A percentile compares a stretch with the other conserved stretches of the same genome.
Evolutionary conservation across 345 rosid genomes (phyloP).

Genomic region (Zanthoxylum bungeanum): DNA sequence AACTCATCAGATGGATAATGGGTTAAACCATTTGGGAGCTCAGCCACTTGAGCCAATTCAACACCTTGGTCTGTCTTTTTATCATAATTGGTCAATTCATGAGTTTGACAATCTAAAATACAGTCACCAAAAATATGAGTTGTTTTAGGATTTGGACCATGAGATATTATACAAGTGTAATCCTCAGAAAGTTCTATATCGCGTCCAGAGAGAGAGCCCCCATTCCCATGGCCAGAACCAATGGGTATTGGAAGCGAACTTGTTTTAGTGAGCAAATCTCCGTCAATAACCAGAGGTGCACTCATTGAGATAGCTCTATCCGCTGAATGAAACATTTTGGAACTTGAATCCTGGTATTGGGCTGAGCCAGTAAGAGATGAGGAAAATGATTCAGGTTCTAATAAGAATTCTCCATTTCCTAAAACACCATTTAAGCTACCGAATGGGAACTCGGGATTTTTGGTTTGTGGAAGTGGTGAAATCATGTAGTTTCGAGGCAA

Average conservation of each 20-base stretch:
- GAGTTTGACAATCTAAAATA: conserved; percentile 50
- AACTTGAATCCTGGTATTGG: conserved; percentile 17
- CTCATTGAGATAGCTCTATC: conserved; percentile 20
- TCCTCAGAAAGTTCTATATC: conserved; percentile 71
- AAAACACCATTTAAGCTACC: conserved; percentile 1
- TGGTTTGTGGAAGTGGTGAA: conserved; percentile 18
- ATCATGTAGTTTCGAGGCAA: conserved; percentile 40
- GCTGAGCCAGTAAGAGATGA: conserved; percentile 20
- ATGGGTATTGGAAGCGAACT: conserved; percentile 42
- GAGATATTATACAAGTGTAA: conserved; percentile 63
- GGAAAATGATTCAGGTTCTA: conserved; percentile 16
- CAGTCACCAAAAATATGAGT: conserved; percentile 59
- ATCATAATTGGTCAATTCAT: conserved; percentile 33
- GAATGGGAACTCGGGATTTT: conserved; percentile 13
- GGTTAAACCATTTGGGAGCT: conserved; percentile 4
- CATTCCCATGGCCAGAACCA: conserved; percentile 20
- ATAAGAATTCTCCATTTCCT: conserved; percentile 10
- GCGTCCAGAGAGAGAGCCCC: conserved; percentile 40
- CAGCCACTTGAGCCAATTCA: conserved; percentile 23
- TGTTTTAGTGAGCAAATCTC: conserved; percentile 23
- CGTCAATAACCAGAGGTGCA: conserved; percentile 23
- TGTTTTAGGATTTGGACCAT: conserved; percentile 63
- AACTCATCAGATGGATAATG: conserved; percentile 25
- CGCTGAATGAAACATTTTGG: conserved; percentile 16
- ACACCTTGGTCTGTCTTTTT: conserved; percentile 20